Evolutionary conservation across 441 rosid genomes (phyloP).

Genomic region (Melastoma candidum): DNA sequence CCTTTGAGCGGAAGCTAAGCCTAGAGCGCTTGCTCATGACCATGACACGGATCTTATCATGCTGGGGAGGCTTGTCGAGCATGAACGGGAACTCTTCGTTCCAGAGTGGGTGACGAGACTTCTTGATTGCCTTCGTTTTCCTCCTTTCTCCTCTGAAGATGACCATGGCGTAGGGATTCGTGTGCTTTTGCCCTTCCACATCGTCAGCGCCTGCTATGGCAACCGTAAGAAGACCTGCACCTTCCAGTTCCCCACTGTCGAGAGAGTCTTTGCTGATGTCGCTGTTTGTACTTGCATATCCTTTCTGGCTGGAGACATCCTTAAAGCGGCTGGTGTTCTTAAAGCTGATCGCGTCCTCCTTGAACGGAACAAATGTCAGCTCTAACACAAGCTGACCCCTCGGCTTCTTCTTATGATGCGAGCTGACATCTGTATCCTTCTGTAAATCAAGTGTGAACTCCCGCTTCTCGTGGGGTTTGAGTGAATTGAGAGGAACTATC

Average conservation of each 20-base stretch:
- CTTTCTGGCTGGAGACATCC: slow-evolving; percentile 13
- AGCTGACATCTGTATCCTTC: slow-evolving; percentile 37
- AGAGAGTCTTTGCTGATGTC: slow-evolving; percentile 25
- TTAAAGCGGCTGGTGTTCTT: slow-evolving; percentile 25
- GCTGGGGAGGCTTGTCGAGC: slow-evolving; percentile 10
- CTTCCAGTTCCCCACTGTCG: slow-evolving; percentile 26
- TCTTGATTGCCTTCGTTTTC: too few relatives aligned
- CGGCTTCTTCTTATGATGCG: slow-evolving; percentile 40
- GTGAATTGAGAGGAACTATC: slow-evolving; percentile 43
- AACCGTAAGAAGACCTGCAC: slow-evolving; percentile 78
- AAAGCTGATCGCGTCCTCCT: slow-evolving; percentile 39
- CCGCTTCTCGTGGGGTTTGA: slow-evolving; percentile 40
- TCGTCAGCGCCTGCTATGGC: slow-evolving; percentile 68
- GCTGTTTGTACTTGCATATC: slow-evolving; percentile 27
- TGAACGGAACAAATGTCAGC: slow-evolving; percentile 62
- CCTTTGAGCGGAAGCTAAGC: slow-evolving; percentile 8
- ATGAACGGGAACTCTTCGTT: slow-evolving; percentile 16
- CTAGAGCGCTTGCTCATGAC: slow-evolving; percentile 9
- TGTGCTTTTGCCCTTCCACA: slow-evolving; percentile 69
- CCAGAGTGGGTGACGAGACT: slow-evolving; percentile 8
- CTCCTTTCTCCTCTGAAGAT: slow-evolving; percentile 61
- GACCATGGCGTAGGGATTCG: slow-evolving; percentile 64
- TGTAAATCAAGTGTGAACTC: slow-evolving; percentile 54
- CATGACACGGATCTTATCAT: slow-evolving; percentile 5
- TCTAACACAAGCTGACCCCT: slow-evolving; percentile 57